phyloP scores from a whole-genome alignment of 139 green algal species.

The Diplosphaera chodatii region DNA sequence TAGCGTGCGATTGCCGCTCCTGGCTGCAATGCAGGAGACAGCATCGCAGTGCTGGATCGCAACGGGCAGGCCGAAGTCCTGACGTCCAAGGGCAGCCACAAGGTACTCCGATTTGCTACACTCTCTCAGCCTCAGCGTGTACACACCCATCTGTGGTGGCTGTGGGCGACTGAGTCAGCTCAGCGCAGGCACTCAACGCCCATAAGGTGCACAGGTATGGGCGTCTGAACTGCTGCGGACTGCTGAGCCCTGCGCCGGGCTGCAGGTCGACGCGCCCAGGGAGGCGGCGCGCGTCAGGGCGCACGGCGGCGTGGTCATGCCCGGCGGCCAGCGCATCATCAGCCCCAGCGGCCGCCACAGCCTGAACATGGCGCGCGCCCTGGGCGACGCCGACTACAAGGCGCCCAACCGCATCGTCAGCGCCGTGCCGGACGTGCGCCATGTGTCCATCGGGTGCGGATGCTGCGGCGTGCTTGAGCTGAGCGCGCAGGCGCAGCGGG shows the following conservation, averaged over 20 bases:
- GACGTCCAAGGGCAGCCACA: background rate
- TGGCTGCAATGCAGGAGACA: background rate
- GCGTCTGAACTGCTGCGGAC: too few relatives aligned
- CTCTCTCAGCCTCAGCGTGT: too few relatives aligned
- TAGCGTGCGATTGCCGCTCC: too few relatives aligned
- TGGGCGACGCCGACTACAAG: background rate
- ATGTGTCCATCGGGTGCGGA: background rate
- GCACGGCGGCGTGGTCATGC: background rate
- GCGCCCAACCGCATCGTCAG: background rate
- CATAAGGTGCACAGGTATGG: too few relatives aligned
- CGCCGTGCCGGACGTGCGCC: background rate
- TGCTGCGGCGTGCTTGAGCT: too few relatives aligned
- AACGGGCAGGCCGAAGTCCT: background rate
- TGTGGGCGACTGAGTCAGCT: too few relatives aligned
- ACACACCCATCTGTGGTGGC: too few relatives aligned
- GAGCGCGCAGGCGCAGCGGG: too few relatives aligned
- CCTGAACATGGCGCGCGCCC: background rate
- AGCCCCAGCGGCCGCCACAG: background rate
- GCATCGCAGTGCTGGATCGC: background rate
- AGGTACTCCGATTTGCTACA: too few relatives aligned
- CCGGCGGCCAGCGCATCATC: background rate
- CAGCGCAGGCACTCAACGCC: too few relatives aligned
- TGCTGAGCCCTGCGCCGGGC: too few relatives aligned
- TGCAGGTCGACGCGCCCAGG: background rate
- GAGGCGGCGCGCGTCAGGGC: background rate